Evolutionary conservation across 371 early-diverging fungal genomes (phyloP).

Genomic region (Mortierella sp.): DNA sequence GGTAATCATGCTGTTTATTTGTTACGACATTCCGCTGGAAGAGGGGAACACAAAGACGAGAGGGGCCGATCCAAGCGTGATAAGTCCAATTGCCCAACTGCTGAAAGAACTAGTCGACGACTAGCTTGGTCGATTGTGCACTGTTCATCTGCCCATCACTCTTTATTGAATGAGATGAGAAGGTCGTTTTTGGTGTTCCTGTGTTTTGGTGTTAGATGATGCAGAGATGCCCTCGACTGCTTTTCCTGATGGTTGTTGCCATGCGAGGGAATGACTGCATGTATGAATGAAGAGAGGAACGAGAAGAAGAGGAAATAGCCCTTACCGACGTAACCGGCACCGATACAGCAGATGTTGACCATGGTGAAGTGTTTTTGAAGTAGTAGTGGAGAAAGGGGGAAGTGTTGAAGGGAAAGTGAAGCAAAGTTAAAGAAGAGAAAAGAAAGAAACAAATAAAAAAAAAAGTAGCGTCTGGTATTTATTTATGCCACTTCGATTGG

Average conservation of each 20-base stretch:
- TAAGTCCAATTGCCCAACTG: too few species aligned
- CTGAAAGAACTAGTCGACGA: too few species aligned
- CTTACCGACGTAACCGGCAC: conserved; percentile 96
- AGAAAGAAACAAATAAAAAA: conserved; percentile 9
- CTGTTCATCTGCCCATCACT: background rate
- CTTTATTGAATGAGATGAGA: background rate
- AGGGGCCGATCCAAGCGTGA: too few species aligned
- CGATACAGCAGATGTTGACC: conserved; percentile 85
- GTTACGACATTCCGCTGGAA: too few species aligned
- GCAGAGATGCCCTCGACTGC: background rate
- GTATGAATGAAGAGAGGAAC: background rate
- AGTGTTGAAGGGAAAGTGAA: background rate
- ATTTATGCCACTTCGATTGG: conserved; percentile 7
- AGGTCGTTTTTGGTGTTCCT: background rate
- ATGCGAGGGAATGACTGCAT: background rate
- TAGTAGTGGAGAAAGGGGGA: background rate
- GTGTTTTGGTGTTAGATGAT: background rate
- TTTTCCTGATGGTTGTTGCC: background rate
- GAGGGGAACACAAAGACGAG: too few species aligned
- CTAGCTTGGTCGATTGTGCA: too few species aligned
- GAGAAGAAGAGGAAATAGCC: background rate
- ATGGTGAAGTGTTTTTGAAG: conserved; percentile 10
- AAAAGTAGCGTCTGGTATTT: background rate
- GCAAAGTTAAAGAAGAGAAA: background rate
- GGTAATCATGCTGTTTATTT: too few species aligned